Percentiles rank a stretch among this genome's conserved stretches.
Evolutionary conservation across 2,329 filamentous ascomycete genomes (phyloP).

Genomic region (Alternaria brassicicola): DNA sequence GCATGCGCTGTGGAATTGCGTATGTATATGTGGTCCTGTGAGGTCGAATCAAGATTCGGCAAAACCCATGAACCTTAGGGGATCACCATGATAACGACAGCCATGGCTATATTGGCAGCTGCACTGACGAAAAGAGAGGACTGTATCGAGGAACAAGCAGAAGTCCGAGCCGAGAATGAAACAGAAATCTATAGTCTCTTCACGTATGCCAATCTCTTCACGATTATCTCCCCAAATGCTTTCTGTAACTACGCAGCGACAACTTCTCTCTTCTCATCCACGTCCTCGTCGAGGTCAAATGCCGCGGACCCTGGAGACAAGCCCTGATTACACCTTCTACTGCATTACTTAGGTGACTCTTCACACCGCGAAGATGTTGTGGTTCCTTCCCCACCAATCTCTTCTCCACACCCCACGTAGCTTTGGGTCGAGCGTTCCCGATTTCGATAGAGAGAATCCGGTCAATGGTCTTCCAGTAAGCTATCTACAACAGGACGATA

Average conservation of each 20-base stretch:
- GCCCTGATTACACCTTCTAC: conserved; percentile 34
- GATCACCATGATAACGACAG: not conserved
- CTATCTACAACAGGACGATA: conserved; percentile 60
- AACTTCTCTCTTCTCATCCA: conserved; percentile 41
- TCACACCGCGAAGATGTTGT: conserved; percentile 31
- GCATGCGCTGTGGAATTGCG: not conserved
- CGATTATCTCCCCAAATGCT: conserved; percentile 42
- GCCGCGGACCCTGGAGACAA: conserved; percentile 39
- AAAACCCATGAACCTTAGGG: not conserved
- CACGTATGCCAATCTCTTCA: conserved; percentile 35
- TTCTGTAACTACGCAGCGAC: conserved; percentile 39
- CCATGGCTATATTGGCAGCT: not conserved
- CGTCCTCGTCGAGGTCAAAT: conserved; percentile 35
- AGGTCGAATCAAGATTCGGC: not conserved
- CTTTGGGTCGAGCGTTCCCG: conserved; percentile 47
- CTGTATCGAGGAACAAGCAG: not conserved
- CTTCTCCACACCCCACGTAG: conserved; percentile 47
- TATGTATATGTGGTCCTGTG: not conserved
- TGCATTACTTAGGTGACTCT: conserved; percentile 33
- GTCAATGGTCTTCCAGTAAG: conserved; percentile 59
- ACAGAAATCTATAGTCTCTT: conserved; percentile 19
- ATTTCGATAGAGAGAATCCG: conserved; percentile 50
- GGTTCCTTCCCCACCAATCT: conserved; percentile 29
- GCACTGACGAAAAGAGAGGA: not conserved
- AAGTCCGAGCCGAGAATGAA: not conserved